A percentile compares a stretch with the other conserved stretches of the same genome.
These are phyloP conservation scores for Picochlorum costavermella DNA, from an alignment of 139 green algal genomes.

Conservation along the genomic window DNA sequence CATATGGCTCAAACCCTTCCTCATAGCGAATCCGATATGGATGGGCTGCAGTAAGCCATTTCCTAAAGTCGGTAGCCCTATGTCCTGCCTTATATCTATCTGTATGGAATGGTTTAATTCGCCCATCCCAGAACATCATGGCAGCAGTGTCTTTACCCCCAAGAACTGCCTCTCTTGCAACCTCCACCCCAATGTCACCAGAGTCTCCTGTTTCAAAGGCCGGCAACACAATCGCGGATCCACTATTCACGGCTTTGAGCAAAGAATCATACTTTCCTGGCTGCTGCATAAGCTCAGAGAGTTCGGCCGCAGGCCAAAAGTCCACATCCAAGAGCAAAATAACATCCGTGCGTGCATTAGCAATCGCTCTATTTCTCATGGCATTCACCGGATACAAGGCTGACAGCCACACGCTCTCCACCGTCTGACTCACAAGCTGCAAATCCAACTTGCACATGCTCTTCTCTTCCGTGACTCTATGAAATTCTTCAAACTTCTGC, in stretches of 20 bases:
- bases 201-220: constrained; percentile 32
- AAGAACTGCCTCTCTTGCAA: constrained; percentile 26
- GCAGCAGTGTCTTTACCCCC: constrained; percentile 27
- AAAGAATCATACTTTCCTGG: constrained; percentile 29
- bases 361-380: constrained; percentile 37
- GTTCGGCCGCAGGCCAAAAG: constrained; percentile 32
- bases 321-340: constrained; percentile 39
- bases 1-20: constrained; percentile 37
- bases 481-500: constrained; percentile 30
- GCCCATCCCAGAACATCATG: constrained; percentile 30
- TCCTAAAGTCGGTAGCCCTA: constrained; percentile 33
- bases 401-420: constrained; percentile 33
- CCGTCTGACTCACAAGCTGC: constrained; percentile 28
- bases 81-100: constrained; percentile 33
- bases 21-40: constrained; percentile 34
- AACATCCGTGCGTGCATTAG: constrained; percentile 27
- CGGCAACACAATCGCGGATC: constrained; percentile 30
- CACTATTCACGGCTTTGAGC: constrained; percentile 6
- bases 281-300: constrained; percentile 26
- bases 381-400: constrained; percentile 37
- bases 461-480: constrained; percentile 27
- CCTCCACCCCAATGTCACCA: constrained; percentile 32
- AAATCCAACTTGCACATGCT: constrained; percentile 38
- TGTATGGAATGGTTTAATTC: constrained; percentile 37
- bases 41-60: constrained; percentile 22